phyloP scores from a whole-genome alignment of 75 land plant species.

The Pinus tabuliformis region DNA sequence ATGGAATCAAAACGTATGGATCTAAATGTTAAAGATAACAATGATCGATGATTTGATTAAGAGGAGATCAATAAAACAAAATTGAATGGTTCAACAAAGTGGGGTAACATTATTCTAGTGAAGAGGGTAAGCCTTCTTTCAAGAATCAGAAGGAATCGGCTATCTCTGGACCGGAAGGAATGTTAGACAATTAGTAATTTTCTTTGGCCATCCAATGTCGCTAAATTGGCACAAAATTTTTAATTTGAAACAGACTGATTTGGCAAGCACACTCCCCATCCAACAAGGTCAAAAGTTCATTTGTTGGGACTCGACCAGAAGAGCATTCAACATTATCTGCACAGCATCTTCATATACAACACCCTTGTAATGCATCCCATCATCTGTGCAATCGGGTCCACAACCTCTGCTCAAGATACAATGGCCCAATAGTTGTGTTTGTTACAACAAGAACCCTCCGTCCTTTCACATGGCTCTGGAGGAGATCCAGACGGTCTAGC shows the following conservation, averaged over 20 bases:
- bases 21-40: background rate
- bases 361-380: slow-evolving; percentile 65
- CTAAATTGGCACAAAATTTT: background rate
- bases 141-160: background rate
- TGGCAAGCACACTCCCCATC: background rate
- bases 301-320: slow-evolving; percentile 78
- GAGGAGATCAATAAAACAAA: background rate
- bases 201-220: background rate
- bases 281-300: no score
- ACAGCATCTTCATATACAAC: slow-evolving; percentile 73
- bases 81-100: background rate
- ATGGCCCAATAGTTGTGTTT: no score
- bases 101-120: background rate
- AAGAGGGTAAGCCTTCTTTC: background rate
- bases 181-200: background rate
- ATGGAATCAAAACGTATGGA: background rate
- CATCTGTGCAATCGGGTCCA: slow-evolving; percentile 26
- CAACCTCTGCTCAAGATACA: slow-evolving; percentile 64
- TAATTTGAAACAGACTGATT: background rate
- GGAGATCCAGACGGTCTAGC: no score
- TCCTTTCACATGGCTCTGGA: no score
- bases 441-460: no score
- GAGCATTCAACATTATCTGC: slow-evolving; percentile 83
- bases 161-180: background rate
- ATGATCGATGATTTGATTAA: background rate